Base-by-base conservation (phyloP, 2,329 filamentous ascomycete genomes). In the Fusarium nygamai region DNA sequence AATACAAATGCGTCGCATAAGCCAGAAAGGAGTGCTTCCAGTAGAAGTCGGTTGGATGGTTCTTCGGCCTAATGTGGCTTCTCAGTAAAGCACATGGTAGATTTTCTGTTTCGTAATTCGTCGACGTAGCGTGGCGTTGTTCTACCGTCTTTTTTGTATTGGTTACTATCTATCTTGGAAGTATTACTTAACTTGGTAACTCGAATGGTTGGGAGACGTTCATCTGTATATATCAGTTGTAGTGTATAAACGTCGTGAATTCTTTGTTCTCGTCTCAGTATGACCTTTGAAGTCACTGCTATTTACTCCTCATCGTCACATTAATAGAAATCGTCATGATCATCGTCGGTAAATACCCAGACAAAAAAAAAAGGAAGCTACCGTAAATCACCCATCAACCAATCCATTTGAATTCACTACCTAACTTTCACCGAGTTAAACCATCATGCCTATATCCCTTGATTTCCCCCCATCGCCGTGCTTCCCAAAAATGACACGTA, bases 361-460 rank as follows among this genome's bases (percentile, higher is more conserved):
- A 27, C 39, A 43, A 61, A 9, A 22, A 60, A 24, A 24, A 16
- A 22, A 31, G 20, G n/a, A 38, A 34, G 43, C 12, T 10, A 14
- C 47, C 33, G 41, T n/a, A 24, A 39, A 61, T 71, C 54, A 56
- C 67, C 60, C 56, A 58, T 78, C 73, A 75, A 75, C 65, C 73
- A 76, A 69, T 54, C 48, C 68, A 61, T 76, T 61, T 76, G 72
- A 75, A 72, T 73, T 73, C 72, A 75, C 69, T 76, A 75, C 65
- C 73, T 77, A 78, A 71, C 64, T 63, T 67, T 69, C 54, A 72
- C 75, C 73, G 72, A 75, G 64, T 78, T 61, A 73, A 43, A 69
- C 74, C 75, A 47, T 75, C 72, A 72, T 78, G 75, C 75, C 75
- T 72, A 62, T 74, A 67, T 74, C 68, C 72, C 72, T 69, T 68